phyloP scores from a whole-genome alignment of 352 stramenopile genomes.

The Globisporangium spinosum region DNA sequence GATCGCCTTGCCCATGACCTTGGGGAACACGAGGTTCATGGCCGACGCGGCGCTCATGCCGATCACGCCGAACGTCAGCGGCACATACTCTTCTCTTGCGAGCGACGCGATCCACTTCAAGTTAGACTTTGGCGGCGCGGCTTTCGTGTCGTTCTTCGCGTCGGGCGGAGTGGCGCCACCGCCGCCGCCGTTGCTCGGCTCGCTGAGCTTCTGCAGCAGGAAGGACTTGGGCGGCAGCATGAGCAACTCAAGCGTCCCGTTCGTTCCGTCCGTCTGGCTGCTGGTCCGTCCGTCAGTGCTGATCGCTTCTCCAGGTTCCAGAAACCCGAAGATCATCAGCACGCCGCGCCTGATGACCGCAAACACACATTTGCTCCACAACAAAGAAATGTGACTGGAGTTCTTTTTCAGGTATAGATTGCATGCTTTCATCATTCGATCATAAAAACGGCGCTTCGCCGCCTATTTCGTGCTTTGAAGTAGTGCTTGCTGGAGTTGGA shows the following conservation, averaged over 20 bases:
- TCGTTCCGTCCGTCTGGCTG: neutral
- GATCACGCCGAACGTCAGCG: slow-evolving; percentile 60
- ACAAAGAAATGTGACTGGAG: neutral
- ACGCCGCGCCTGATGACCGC: neutral
- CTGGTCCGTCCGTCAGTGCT: slow-evolving; percentile 4
- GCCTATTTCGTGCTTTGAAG: neutral
- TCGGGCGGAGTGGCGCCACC: slow-evolving; percentile 7
- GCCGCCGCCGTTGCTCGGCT: slow-evolving; percentile 23
- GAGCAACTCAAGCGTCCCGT: neutral
- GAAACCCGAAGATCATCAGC: slow-evolving; percentile 8
- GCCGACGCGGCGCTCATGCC: slow-evolving; percentile 83
- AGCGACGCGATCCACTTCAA: slow-evolving; percentile 66
- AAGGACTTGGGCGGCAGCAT: slow-evolving; percentile 71
- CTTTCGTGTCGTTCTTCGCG: slow-evolving; percentile 2
- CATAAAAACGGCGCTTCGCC: rapidly evolving
- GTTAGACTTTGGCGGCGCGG: slow-evolving; percentile 30
- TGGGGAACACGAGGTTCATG: slow-evolving; percentile 88
- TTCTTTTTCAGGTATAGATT: neutral
- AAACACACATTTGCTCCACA: neutral
- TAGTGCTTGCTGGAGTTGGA: neutral
- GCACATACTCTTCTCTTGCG: slow-evolving; percentile 62
- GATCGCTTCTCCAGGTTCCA: slow-evolving; percentile 6
- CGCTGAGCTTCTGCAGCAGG: slow-evolving; percentile 62
- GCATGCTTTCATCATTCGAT: neutral
- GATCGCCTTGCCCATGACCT: slow-evolving; percentile 87